Evolutionary conservation across 345 rosid genomes (phyloP).

Genomic region (Eutrema heterophyllum): DNA sequence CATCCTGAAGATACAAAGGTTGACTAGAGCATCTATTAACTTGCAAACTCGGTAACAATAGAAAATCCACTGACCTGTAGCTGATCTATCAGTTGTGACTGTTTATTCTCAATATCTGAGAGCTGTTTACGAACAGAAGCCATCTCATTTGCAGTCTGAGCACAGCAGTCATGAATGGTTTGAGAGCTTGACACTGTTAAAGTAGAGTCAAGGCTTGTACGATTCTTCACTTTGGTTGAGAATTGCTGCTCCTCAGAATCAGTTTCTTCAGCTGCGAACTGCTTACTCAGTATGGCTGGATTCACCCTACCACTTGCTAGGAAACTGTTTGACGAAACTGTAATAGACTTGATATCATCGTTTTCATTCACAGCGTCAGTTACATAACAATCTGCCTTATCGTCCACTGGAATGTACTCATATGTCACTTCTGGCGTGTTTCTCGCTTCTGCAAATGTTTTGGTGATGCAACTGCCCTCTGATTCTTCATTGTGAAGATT

Average conservation of each 20-base stretch:
- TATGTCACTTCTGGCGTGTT: slow-evolving; percentile 42
- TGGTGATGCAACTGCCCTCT: slow-evolving; percentile 69
- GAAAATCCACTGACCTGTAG: slow-evolving; percentile 55
- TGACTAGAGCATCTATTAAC: background rate
- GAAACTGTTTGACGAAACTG: slow-evolving; percentile 44
- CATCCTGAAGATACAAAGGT: background rate
- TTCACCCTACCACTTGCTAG: slow-evolving; percentile 37
- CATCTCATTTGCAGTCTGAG: slow-evolving; percentile 60
- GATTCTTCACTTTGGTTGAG: slow-evolving; percentile 45
- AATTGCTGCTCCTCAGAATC: slow-evolving; percentile 40
- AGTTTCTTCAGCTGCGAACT: slow-evolving; percentile 43
- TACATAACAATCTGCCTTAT: slow-evolving; percentile 56
- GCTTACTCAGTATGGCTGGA: slow-evolving; percentile 39
- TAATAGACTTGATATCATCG: slow-evolving; percentile 46
- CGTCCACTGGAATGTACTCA: slow-evolving; percentile 56
- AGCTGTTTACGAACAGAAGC: slow-evolving; percentile 70
- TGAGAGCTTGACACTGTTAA: slow-evolving; percentile 59
- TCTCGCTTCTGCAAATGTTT: slow-evolving; percentile 45
- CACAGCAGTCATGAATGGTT: slow-evolving; percentile 47
- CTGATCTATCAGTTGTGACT: slow-evolving; percentile 62
- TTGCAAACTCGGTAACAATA: background rate
- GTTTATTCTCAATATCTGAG: slow-evolving; percentile 69
- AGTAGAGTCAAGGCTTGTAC: slow-evolving; percentile 70
- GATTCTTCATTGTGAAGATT: slow-evolving; percentile 69
- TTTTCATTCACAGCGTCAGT: slow-evolving; percentile 42